Evolutionary conservation across 495 filamentous ascomycete species (phyloP).

Genomic region (Neurospora sp.): DNA sequence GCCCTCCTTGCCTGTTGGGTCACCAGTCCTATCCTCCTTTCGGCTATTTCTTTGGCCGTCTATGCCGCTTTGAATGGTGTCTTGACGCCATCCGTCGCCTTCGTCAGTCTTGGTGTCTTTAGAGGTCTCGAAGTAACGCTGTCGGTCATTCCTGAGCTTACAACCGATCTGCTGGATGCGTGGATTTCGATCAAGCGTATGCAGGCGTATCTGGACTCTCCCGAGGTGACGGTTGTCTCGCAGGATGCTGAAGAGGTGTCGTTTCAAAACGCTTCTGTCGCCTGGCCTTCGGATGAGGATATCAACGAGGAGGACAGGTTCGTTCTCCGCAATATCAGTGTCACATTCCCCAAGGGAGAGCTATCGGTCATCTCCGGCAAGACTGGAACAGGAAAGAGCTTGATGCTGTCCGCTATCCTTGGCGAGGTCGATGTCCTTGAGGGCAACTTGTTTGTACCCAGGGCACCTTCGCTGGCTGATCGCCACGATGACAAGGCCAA

Average conservation of each 20-base stretch:
- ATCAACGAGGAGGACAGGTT: constrained; percentile 47
- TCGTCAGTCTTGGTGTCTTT: constrained; percentile 71
- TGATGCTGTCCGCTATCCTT: constrained; percentile 54
- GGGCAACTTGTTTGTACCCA: constrained; percentile 44
- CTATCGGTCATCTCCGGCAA: constrained; percentile 63
- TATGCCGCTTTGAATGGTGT: constrained; percentile 54
- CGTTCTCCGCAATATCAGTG: constrained; percentile 49
- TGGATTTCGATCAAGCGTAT: constrained; percentile 68
- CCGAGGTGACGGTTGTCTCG: constrained; percentile 53
- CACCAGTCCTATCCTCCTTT: constrained; percentile 60
- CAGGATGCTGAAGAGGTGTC: constrained; percentile 47
- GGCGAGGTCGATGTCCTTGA: constrained; percentile 52
- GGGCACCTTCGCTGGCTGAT: constrained; percentile 30
- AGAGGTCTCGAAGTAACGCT: constrained; percentile 59
- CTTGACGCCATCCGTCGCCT: constrained; percentile 66
- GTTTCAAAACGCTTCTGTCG: constrained; percentile 60
- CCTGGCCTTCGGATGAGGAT: constrained; percentile 59
- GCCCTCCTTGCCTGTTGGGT: constrained; percentile 60
- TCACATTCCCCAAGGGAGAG: constrained; percentile 55
- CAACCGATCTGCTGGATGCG: constrained; percentile 58
- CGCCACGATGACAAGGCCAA: constrained; percentile 49
- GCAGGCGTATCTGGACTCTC: constrained; percentile 55
- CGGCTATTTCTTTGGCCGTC: constrained; percentile 57
- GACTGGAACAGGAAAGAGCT: constrained; percentile 59
- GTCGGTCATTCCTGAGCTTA: constrained; percentile 62